Evolutionary conservation across 2,329 filamentous ascomycete species (phyloP), one percentile per base, ranked within the genome.

Genomic region (Colletotrichum sojae): DNA sequence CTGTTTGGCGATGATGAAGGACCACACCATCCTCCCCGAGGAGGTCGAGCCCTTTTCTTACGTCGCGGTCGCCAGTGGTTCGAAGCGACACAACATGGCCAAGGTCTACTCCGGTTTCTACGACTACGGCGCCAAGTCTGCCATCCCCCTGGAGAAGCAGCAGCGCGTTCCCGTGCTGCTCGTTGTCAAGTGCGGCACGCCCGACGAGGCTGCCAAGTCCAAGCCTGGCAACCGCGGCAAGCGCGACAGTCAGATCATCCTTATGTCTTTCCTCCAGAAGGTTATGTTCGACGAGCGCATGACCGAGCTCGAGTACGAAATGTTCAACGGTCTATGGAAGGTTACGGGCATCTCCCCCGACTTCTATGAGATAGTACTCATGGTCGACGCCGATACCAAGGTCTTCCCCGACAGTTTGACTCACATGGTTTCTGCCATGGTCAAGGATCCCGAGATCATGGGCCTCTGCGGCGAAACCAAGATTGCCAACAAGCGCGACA

Each of bases 241-340:
- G 87, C 94, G 96, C 79, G 96, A 99, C 86, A 97, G 94, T 84
- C 96, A 99, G 81, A 98, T 99, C 77, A 96, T 99, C 75, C 88
- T 99, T 73, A 99, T 99, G 96, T 98, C 95, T 5, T 99, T 99
- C 87, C 84, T 99, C 74, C 96, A 99, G 79, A 99, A 99, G 84
- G 96, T 99, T 78, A 99, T 99, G 96, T 99, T 99, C 76, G 96
- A 99, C 79, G 97, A 99, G 83, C 93, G 96, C 71, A 99, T 99
- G 96, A 99, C 97, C 18, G 95, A 99, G 81, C 91, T 99, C 60
- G 96, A 99, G 80, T 99, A 94, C 77, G 96, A 99, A 79, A 98
- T 99, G 93, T 99, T 99, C 86, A 99, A 98, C 79, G 96, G 96
- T 62, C 87, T 99, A 72, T 99, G 95, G 95, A 97, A 97, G 81